Evolutionary conservation across 2,329 filamentous ascomycete genomes (phyloP).

Genomic region (Coniochaeta sp.): DNA sequence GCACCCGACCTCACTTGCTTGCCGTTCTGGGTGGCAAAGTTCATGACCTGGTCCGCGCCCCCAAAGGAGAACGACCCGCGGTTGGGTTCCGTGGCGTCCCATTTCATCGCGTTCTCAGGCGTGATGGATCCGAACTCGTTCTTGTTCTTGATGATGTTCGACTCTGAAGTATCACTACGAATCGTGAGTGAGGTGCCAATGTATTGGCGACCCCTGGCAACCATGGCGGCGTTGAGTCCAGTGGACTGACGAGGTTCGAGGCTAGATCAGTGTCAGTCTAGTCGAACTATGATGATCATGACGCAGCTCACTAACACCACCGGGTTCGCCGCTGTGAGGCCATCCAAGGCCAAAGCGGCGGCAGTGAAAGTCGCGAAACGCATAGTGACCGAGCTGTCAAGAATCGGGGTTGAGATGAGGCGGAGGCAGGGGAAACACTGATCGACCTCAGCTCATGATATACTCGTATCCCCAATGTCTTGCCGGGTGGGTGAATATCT

Average conservation of each 20-base stretch:
- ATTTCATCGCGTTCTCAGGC: conserved; percentile 41
- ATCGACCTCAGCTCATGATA: background rate
- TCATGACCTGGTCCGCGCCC: conserved; percentile 38
- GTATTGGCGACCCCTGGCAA: conserved; percentile 28
- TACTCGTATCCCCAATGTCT: background rate
- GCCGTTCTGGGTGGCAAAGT: conserved; percentile 29
- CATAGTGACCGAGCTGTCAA: background rate
- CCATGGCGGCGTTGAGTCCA: conserved; percentile 16
- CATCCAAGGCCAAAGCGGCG: background rate
- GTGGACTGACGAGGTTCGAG: background rate
- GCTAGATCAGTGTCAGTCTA: background rate
- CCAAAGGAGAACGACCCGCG: conserved; percentile 47
- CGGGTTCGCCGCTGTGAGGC: background rate
- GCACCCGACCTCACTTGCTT: conserved; percentile 17
- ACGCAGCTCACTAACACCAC: background rate
- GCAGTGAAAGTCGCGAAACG: background rate
- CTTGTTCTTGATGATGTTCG: conserved; percentile 38
- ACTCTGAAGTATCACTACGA: conserved; percentile 39
- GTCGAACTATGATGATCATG: background rate
- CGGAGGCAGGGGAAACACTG: background rate
- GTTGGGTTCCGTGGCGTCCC: conserved; percentile 49
- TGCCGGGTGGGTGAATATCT: background rate
- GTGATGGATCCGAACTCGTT: conserved; percentile 52
- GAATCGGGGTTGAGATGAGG: background rate
- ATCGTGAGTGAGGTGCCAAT: conserved; percentile 54